Conservation (phyloP, 306 rosid species). For the Citrullus colocynthis region DNA sequence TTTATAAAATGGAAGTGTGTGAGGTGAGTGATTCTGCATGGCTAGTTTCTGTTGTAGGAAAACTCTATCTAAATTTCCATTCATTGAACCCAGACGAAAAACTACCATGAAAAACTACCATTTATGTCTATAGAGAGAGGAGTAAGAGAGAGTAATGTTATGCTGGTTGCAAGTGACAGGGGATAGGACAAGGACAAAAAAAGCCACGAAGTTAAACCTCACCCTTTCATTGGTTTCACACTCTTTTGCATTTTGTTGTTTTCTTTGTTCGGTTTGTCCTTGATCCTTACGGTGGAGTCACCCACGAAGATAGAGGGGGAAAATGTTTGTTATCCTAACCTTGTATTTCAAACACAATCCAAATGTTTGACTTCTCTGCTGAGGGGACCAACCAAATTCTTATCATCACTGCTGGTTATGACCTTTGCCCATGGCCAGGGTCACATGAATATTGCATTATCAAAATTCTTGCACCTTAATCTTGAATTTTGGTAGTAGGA, state of each 20-base stretch:
- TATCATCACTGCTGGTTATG: conserved; percentile 3
- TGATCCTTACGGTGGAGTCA: background rate
- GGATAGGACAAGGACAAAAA: conserved; percentile 28
- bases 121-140: background rate
- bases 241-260: conserved; percentile 4
- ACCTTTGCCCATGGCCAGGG: conserved; percentile 1
- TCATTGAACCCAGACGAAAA: background rate
- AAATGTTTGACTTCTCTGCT: background rate
- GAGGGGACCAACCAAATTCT: conserved; percentile 8
- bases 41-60: background rate
- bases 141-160: background rate
- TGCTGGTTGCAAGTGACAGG: background rate
- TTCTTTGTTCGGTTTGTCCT: background rate
- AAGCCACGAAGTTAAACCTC: conserved; percentile 1
- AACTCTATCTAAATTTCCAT: background rate
- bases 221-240: background rate
- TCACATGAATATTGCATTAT: background rate
- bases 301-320: background rate
- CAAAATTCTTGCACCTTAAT: background rate
- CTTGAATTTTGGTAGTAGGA: background rate
- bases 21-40: background rate
- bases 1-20: background rate
- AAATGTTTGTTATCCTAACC: background rate
- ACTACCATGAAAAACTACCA: background rate
- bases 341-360: conserved; percentile 1